These are phyloP conservation scores for Solanum piurae DNA, from an alignment of 257 asterid species.

Conservation along the genomic window DNA sequence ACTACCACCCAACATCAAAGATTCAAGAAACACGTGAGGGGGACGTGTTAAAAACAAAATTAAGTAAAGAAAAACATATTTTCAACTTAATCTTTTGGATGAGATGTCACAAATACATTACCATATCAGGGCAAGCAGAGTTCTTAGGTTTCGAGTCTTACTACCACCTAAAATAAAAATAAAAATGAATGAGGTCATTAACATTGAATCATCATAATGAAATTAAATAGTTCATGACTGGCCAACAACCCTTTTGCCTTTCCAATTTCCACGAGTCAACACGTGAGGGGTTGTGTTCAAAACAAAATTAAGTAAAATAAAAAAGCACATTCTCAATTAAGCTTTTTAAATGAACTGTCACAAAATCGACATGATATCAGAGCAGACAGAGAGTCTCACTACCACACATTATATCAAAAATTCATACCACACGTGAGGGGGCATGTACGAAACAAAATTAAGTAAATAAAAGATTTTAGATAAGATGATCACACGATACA, in stretches of 20 bases:
- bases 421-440: not conserved
- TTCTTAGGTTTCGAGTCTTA: not conserved
- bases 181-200: not conserved
- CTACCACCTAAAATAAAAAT: not conserved
- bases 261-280: not conserved
- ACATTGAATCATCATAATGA: too few relatives aligned
- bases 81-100: not conserved
- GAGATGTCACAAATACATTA: not conserved
- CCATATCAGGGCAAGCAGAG: not conserved
- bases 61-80: not conserved
- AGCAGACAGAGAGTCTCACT: not conserved
- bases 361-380: not conserved
- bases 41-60: not conserved
- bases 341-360: not conserved
- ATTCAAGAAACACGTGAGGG: not conserved
- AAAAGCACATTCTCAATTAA: not conserved
- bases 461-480: not conserved
- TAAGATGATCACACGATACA: not conserved
- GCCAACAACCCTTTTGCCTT: fast-evolving
- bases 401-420: not conserved
- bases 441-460: not conserved
- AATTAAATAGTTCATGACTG: fast-evolving
- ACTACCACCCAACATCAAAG: not conserved
- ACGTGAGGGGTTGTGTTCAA: not conserved
- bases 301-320: not conserved